Percentiles rank a stretch among this genome's conserved stretches.
Conservation (phyloP, 176 grass and related monocot species). For the Raddia distichophylla region DNA sequence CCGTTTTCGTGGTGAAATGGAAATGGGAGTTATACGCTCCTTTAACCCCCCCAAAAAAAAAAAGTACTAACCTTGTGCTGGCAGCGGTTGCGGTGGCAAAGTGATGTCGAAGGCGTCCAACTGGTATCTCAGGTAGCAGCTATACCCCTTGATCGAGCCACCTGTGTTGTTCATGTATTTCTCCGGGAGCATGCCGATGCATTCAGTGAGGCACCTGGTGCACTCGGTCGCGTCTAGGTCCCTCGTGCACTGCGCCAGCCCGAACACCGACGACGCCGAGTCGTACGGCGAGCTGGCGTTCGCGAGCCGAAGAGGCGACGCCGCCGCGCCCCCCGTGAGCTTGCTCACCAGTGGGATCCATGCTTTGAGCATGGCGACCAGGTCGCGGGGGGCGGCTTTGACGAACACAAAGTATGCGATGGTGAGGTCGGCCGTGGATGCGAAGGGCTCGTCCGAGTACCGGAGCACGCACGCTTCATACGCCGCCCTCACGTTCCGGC, state of each 20-base stretch:
- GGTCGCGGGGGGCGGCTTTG: too few species aligned
- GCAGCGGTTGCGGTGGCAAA: too few species aligned
- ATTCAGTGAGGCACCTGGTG: background rate
- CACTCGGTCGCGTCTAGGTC: constrained; percentile 40
- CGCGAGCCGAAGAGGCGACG: background rate
- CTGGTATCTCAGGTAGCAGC: constrained; percentile 41
- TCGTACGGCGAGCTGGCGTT: constrained; percentile 14
- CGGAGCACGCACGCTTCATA: constrained; percentile 52
- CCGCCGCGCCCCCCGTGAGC: too few species aligned
- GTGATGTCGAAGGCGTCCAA: too few species aligned
- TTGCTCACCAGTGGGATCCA: too few species aligned
- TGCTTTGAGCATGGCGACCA: too few species aligned
- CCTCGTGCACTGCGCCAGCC: constrained; percentile 59
- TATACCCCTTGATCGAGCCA: constrained; percentile 27
- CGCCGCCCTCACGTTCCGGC: background rate
- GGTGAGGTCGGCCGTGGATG: background rate
- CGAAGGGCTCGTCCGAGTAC: constrained; percentile 38
- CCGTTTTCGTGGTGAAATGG: too few species aligned
- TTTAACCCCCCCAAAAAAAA: too few species aligned
- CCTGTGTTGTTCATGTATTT: background rate
- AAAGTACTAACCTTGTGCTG: too few species aligned
- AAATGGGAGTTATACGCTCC: too few species aligned
- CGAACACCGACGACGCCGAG: constrained; percentile 11
- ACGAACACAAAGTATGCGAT: background rate
- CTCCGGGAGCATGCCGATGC: background rate